A percentile compares a stretch with the other conserved stretches of the same genome.
Conservation (phyloP, 2,329 filamentous ascomycete genomes). For the Aspergillus brasiliensis region DNA sequence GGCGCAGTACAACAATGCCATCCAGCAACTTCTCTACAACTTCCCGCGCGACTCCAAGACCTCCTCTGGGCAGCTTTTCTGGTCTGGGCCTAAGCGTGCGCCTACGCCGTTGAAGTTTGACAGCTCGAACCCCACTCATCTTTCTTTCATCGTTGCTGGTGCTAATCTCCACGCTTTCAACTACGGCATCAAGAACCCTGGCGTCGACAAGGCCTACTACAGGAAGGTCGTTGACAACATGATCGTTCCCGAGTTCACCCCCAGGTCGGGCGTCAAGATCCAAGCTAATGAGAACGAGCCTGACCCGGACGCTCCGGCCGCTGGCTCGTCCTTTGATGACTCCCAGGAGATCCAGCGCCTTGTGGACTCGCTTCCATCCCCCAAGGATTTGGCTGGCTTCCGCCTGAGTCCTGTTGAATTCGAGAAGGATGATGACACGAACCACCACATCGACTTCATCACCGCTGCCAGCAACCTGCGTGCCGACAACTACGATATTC, state of each 20-base stretch:
- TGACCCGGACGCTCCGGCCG: slow-evolving; percentile 74
- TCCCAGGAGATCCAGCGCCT: slow-evolving; percentile 74
- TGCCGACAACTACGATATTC: slow-evolving; percentile 97
- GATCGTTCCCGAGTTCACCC: slow-evolving; percentile 93
- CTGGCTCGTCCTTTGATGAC: slow-evolving; percentile 64
- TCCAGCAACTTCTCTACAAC: slow-evolving; percentile 92
- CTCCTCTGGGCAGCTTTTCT: slow-evolving; percentile 87
- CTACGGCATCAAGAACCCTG: slow-evolving; percentile 90
- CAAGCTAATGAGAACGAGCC: slow-evolving; percentile 95
- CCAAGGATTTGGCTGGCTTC: slow-evolving; percentile 82
- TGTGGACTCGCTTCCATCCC: slow-evolving; percentile 70
- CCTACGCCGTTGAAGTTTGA: slow-evolving; percentile 91
- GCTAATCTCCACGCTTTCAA: slow-evolving; percentile 97
- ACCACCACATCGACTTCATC: slow-evolving; percentile 99
- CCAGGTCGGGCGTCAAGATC: slow-evolving; percentile 89
- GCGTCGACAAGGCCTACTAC: slow-evolving; percentile 70
- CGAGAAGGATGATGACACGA: slow-evolving; percentile 97
- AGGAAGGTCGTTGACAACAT: slow-evolving; percentile 81
- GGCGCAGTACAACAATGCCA: slow-evolving; percentile 94
- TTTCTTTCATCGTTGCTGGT: slow-evolving; percentile 81
- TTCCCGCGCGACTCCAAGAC: slow-evolving; percentile 94
- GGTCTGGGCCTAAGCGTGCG: slow-evolving; percentile 97
- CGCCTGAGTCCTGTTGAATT: slow-evolving; percentile 92
- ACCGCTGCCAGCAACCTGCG: slow-evolving; percentile 94
- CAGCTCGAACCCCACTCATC: slow-evolving; percentile 78